A percentile compares a stretch with the other conserved stretches of the same genome.
These are phyloP conservation scores for Picochlorum sp. DNA, from an alignment of 139 green algal species.

Conservation along the genomic window DNA sequence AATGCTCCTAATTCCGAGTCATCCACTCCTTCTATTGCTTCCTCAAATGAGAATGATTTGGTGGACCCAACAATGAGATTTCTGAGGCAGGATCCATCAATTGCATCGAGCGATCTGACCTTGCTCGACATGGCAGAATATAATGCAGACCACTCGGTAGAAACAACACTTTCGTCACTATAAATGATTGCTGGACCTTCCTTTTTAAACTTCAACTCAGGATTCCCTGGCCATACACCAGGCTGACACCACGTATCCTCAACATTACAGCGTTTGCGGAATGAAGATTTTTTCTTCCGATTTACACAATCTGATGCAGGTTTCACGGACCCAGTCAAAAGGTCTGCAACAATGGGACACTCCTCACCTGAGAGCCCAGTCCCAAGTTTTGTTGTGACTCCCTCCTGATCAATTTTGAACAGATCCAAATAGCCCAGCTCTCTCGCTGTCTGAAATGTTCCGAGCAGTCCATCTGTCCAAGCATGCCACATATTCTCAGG, in stretches of 20 bases:
- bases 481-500: conserved; percentile 6
- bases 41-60: neutral
- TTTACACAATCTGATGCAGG: neutral
- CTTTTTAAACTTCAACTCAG: neutral
- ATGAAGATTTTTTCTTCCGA: neutral
- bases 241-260: conserved; percentile 4
- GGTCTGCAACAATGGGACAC: conserved; percentile 7
- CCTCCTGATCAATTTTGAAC: neutral
- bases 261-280: neutral
- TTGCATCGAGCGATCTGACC: neutral
- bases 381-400: neutral
- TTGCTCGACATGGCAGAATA: conserved; percentile 1
- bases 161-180: neutral
- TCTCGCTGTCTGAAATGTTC: conserved; percentile 7
- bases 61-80: conserved; percentile 18
- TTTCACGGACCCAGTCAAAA: neutral
- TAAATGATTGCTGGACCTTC: conserved; percentile 8
- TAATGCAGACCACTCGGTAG: conserved; percentile 10
- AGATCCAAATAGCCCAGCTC: conserved; percentile 11
- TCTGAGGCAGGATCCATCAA: conserved; percentile 19
- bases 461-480: neutral
- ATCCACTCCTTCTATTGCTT: neutral
- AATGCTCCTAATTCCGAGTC: neutral
- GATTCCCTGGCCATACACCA: neutral
- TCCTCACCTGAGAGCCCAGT: neutral